A percentile compares a stretch with the other conserved stretches of the same genome.
Evolutionary conservation across 2,329 filamentous ascomycete genomes (phyloP).

Genomic region (Didymella glomerata): DNA sequence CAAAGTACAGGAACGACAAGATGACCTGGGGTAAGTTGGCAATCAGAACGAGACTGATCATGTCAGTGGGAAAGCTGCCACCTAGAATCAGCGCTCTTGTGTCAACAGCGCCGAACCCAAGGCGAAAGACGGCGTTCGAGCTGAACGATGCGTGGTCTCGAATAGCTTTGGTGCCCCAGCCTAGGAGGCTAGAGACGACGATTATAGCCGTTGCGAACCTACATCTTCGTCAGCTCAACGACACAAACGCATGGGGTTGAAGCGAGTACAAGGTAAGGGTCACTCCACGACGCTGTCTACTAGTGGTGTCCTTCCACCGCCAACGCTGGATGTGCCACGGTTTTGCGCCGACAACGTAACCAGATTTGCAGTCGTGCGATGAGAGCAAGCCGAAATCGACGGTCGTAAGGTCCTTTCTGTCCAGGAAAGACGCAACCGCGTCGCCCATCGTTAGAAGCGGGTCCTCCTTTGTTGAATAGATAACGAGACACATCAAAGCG

Average conservation of each 20-base stretch:
- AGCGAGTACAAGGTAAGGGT: not conserved
- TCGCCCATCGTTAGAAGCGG: conserved; percentile 16
- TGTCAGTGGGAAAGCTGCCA: not conserved
- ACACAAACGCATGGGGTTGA: not conserved
- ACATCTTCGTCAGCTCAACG: not conserved
- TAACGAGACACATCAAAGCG: conserved; percentile 2
- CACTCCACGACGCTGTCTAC: not conserved
- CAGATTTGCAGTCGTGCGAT: not conserved
- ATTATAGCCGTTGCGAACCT: not conserved
- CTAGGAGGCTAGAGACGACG: not conserved
- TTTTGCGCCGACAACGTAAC: not conserved
- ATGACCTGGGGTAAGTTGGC: conserved; percentile 59
- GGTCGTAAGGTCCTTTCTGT: not conserved
- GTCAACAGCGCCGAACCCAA: conserved; percentile 14
- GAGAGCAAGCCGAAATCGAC: not conserved
- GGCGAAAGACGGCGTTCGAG: not conserved
- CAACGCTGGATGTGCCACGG: not conserved
- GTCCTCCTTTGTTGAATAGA: not conserved
- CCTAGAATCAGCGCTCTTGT: not conserved
- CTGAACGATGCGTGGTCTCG: not conserved
- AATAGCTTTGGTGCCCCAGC: conserved; percentile 1
- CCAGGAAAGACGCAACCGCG: conserved; percentile 6
- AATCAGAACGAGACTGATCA: conserved; percentile 40
- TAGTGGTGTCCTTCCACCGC: conserved; percentile 8
- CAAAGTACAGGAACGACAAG: conserved; percentile 58